A percentile compares a stretch with the other conserved stretches of the same genome.
Conservation (phyloP, 164 flowering plant species). For the Pachysandra terminalis region DNA sequence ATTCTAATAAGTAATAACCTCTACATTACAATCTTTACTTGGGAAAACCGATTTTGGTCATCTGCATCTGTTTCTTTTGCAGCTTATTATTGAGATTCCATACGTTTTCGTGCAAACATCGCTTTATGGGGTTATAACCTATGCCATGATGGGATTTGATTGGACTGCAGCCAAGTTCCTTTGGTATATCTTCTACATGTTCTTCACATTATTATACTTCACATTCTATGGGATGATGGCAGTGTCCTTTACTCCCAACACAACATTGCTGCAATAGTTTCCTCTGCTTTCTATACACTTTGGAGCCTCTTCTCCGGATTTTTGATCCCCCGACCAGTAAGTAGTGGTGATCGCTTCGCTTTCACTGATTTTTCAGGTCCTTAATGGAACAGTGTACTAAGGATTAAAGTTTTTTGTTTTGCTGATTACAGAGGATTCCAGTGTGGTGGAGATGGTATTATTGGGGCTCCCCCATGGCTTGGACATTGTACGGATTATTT, state of each 20-base stretch:
- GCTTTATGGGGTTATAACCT: slow-evolving; percentile 31
- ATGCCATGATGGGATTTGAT: slow-evolving; percentile 38
- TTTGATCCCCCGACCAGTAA: slow-evolving; percentile 31
- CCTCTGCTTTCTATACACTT: slow-evolving; percentile 26
- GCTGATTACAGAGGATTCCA: slow-evolving; percentile 46
- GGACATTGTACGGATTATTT: slow-evolving; percentile 55
- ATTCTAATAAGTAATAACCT: too few relatives aligned
- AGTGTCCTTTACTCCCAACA: slow-evolving; percentile 37
- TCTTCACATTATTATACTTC: slow-evolving; percentile 41
- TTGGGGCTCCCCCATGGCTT: slow-evolving; percentile 42
- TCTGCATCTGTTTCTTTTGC: too few relatives aligned
- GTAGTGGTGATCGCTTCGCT: not conserved
- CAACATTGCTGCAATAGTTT: slow-evolving; percentile 33
- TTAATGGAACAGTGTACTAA: not conserved
- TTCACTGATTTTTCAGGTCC: not conserved
- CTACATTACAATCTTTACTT: too few relatives aligned
- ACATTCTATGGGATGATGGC: slow-evolving; percentile 49
- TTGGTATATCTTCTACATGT: slow-evolving; percentile 40
- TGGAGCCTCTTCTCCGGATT: slow-evolving; percentile 48
- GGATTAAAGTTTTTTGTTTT: not conserved
- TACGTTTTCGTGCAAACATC: slow-evolving; percentile 27
- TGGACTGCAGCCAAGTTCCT: slow-evolving; percentile 38
- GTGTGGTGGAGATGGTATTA: slow-evolving; percentile 70
- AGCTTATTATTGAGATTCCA: slow-evolving; percentile 36
- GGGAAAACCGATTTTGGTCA: too few relatives aligned